A percentile compares a stretch with the other conserved stretches of the same genome.
These are phyloP conservation scores for Puccinia triticina DNA, from an alignment of 1,284 basidiomycete genomes.

Conservation along the genomic window DNA sequence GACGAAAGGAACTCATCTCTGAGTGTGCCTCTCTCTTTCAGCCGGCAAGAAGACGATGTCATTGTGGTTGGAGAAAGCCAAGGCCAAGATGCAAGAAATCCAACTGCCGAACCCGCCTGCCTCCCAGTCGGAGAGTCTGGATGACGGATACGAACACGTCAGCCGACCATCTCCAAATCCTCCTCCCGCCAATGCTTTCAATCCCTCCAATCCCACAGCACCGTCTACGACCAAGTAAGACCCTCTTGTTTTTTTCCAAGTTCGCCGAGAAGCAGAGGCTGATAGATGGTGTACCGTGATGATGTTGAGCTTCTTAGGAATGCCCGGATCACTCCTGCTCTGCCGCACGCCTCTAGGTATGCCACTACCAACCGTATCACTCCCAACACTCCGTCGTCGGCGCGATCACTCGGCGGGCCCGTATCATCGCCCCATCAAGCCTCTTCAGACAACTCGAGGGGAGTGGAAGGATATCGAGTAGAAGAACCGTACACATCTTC, in stretches of 20 bases:
- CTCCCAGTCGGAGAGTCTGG: background rate
- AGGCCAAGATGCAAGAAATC: constrained; percentile 48
- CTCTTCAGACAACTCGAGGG: background rate
- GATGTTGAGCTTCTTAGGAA: background rate
- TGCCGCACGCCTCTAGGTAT: constrained; percentile 47
- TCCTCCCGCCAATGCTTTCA: constrained; percentile 6
- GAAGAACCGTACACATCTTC: background rate
- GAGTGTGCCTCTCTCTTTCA: background rate
- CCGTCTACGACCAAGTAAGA: constrained; percentile 18
- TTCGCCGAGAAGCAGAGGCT: background rate
- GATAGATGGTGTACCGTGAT: background rate
- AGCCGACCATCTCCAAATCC: background rate
- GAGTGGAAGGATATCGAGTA: constrained; percentile 3
- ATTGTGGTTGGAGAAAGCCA: constrained; percentile 44
- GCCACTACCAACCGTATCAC: background rate
- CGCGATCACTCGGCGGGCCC: background rate
- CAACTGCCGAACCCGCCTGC: constrained; percentile 26
- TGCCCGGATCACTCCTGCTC: constrained; percentile 24
- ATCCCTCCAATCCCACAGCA: background rate
- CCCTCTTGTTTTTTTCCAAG: background rate
- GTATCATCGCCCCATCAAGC: background rate
- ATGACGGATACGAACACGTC: constrained; percentile 5
- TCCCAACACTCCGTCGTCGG: background rate
- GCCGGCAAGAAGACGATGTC: constrained; percentile 49
- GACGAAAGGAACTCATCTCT: background rate